Evolutionary conservation across 352 stramenopile species (phyloP), one percentile per base, ranked within the genome.

Genomic region (Paralagenidium karlingii): DNA sequence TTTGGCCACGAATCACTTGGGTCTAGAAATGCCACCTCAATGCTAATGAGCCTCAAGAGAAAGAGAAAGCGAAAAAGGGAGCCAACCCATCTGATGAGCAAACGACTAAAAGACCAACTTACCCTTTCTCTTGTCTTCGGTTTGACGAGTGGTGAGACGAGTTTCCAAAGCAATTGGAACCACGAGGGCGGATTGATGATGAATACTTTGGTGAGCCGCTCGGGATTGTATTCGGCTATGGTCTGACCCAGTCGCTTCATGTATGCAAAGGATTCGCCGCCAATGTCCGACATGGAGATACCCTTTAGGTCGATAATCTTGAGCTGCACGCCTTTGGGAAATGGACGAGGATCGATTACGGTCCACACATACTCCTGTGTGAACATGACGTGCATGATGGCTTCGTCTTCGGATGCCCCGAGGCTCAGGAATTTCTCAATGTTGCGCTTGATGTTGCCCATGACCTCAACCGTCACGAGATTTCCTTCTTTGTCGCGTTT

Each of bases 101-200:
- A 24, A 16, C 21, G 20, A 21, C n/a, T n/a, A n/a, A n/a, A n/a
- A n/a, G n/a, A n/a, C n/a, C n/a, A n/a, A n/a, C n/a, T n/a, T 45
- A 85, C 74, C 37, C 69, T 66, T 39, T 86, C 71, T 19, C 71
- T 66, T 10, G 71, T 86, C 43, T 82, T 82, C 21, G 64, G 56
- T 36, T 83, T 79, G 20, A 86, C 58, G 20, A 82, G 49, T n/a
- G 71, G 69, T 19, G 66, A 74, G 13, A 79, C 65, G 9, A 86
- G 41, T 43, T 83, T 83, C 71, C 71, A 86, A 34, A 86, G 83
- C 21, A 86, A 59, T 40, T 77, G 80, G 37, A 86, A 86, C 73
- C 73, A 86, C 8, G 54, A 46, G 19, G 73, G 73, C 9, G 67
- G 67, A 43, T 86, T 83, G 32, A 86, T 38, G 49, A 86, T 73